A percentile compares a stretch with the other conserved stretches of the same genome.
Evolutionary conservation across 1,139 yeast species (phyloP).

Genomic region (Debaryomyces singareniensis): DNA sequence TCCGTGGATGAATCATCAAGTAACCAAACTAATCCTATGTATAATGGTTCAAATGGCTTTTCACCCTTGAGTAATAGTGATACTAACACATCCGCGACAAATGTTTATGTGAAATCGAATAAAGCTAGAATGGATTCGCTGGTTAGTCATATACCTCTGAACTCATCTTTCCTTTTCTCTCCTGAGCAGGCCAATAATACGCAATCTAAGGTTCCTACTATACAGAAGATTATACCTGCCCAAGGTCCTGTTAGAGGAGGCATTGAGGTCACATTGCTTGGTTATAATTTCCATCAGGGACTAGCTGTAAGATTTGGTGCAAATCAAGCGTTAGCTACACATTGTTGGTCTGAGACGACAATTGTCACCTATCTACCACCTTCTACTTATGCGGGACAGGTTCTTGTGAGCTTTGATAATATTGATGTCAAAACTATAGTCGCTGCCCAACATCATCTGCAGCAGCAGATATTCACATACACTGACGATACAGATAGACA

Average conservation of each 20-base stretch:
- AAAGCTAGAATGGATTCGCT: slow-evolving; percentile 9
- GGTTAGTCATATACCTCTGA: slow-evolving; percentile 5
- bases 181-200: slow-evolving; percentile 10
- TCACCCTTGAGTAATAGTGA: slow-evolving; percentile 43
- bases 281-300: slow-evolving; percentile 80
- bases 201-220: slow-evolving; percentile 39
- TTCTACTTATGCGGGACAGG: slow-evolving; percentile 83
- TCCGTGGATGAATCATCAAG: slow-evolving; percentile 40
- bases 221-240: slow-evolving; percentile 85
- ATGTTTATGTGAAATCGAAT: neutral
- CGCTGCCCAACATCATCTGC: slow-evolving; percentile 21
- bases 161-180: slow-evolving; percentile 6
- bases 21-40: slow-evolving; percentile 36
- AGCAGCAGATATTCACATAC: slow-evolving; percentile 69
- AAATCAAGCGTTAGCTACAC: slow-evolving; percentile 77
- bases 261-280: slow-evolving; percentile 84
- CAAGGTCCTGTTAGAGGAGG: slow-evolving; percentile 97
- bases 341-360: slow-evolving; percentile 93
- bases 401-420: slow-evolving; percentile 72
- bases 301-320: slow-evolving; percentile 82
- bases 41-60: slow-evolving; percentile 38
- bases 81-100: slow-evolving; percentile 31
- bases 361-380: slow-evolving; percentile 93
- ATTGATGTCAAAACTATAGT: slow-evolving; percentile 25
- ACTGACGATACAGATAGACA: slow-evolving; percentile 91